phyloP scores from a whole-genome alignment of 495 filamentous ascomycete genomes.

The Cercophora samala region DNA sequence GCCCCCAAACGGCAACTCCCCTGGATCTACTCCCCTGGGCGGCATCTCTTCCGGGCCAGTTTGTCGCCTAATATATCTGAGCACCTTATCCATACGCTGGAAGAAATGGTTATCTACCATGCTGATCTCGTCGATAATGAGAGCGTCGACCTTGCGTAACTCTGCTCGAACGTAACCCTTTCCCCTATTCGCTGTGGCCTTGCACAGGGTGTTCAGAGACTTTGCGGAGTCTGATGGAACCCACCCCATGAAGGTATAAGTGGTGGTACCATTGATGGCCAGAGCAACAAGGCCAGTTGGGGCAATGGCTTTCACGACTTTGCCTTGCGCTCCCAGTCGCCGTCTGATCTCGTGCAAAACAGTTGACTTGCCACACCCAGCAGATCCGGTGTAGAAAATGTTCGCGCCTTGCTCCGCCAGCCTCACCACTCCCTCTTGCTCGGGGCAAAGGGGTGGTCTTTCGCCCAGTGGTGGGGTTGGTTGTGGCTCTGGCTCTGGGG shows the following conservation, averaged over 20 bases:
- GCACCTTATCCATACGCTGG: conserved; percentile 49
- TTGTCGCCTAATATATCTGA: conserved; percentile 39
- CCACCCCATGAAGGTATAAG: conserved; percentile 56
- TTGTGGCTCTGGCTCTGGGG: neutral
- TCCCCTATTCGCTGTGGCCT: too few species aligned
- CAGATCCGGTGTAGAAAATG: conserved; percentile 61
- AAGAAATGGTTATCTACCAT: conserved; percentile 57
- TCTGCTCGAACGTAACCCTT: neutral
- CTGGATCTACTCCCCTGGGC: neutral
- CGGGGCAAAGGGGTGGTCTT: conserved; percentile 34
- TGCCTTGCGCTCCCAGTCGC: conserved; percentile 33
- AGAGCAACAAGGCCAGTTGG: conserved; percentile 57
- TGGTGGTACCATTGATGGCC: conserved; percentile 51
- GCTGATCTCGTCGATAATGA: conserved; percentile 46
- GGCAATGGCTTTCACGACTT: conserved; percentile 49
- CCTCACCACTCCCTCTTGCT: conserved; percentile 48
- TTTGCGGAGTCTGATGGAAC: too few species aligned
- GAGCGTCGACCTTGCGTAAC: conserved; percentile 39
- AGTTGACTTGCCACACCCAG: conserved; percentile 59
- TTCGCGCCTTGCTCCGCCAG: conserved; percentile 49
- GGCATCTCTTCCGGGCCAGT: conserved; percentile 24
- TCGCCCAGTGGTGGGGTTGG: neutral
- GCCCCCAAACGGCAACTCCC: conserved; percentile 68
- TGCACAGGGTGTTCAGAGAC: too few species aligned
- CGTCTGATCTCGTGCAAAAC: conserved; percentile 50